phyloP scores from a whole-genome alignment of 345 rosid genomes.

The Lepidium africanum region DNA sequence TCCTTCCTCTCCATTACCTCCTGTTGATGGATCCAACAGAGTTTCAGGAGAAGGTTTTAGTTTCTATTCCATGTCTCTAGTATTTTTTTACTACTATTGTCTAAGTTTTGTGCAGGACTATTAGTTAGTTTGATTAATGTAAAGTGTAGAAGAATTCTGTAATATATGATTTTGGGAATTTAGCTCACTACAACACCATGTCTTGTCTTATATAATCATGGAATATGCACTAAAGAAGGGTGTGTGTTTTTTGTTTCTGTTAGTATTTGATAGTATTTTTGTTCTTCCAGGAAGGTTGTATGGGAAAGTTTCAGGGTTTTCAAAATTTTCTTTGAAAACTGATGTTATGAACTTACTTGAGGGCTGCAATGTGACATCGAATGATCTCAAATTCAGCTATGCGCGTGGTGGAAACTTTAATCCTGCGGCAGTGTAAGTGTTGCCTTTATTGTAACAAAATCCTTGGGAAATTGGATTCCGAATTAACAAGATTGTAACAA shows the following conservation, averaged over 20 bases:
- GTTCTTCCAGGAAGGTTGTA: constrained; percentile 33
- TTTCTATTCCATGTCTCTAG: background rate
- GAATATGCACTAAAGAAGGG: background rate
- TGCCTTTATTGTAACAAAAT: no score
- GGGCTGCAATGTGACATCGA: constrained; percentile 42
- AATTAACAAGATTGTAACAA: no score
- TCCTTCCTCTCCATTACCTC: constrained; percentile 27
- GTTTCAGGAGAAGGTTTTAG: constrained; percentile 11
- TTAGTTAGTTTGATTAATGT: background rate
- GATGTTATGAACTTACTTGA: constrained; percentile 60
- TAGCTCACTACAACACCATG: background rate
- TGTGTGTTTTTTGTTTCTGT: background rate
- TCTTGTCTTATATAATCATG: background rate
- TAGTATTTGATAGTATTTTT: background rate
- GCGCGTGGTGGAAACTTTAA: constrained; percentile 23
- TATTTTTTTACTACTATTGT: background rate
- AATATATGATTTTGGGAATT: background rate
- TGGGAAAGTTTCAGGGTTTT: constrained; percentile 42
- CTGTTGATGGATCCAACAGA: constrained; percentile 23
- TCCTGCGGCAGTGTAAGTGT: constrained; percentile 42
- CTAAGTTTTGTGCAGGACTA: no score
- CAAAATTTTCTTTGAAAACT: constrained; percentile 45
- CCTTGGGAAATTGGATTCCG: no score
- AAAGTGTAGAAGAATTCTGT: background rate
- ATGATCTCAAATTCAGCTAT: constrained; percentile 58